These are phyloP conservation scores for Colletotrichum filicis DNA, from an alignment of 2,329 filamentous ascomycete genomes.

Conservation along the genomic window DNA sequence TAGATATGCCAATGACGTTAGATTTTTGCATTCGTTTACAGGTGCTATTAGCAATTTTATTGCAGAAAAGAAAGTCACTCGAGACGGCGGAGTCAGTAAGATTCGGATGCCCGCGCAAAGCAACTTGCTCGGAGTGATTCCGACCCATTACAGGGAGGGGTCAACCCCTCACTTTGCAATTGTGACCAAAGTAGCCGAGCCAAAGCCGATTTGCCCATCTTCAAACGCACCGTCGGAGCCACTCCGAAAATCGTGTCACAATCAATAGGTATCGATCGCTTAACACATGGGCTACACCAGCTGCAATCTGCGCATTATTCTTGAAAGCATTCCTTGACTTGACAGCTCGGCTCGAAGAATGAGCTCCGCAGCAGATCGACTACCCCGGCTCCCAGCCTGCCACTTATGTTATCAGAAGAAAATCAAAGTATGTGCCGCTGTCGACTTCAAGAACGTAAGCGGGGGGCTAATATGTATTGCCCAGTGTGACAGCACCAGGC, in stretches of 20 bases:
- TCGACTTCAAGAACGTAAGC: not conserved
- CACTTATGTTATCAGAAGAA: conserved; percentile 32
- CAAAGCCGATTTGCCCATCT: not conserved
- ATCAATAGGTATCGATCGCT: too few relatives aligned
- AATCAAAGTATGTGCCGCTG: conserved; percentile 20
- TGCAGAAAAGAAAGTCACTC: too few relatives aligned
- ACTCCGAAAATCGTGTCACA: not conserved
- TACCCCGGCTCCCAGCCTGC: conserved; percentile 30
- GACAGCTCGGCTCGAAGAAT: not conserved
- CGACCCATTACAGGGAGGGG: too few relatives aligned
- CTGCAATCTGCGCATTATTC: too few relatives aligned
- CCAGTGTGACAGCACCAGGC: conserved; percentile 44
- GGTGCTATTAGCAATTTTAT: too few relatives aligned
- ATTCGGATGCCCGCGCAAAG: too few relatives aligned
- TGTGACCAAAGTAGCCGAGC: too few relatives aligned
- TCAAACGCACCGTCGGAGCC: not conserved
- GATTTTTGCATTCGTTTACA: too few relatives aligned
- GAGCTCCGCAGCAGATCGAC: not conserved
- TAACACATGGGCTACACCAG: not conserved
- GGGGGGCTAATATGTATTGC: not conserved
- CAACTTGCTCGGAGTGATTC: too few relatives aligned
- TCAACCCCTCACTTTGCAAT: too few relatives aligned
- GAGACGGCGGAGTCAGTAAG: too few relatives aligned
- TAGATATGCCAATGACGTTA: too few relatives aligned
- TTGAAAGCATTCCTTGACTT: not conserved